Evolutionary conservation across 495 filamentous ascomycete species (phyloP).

Genomic region (Trypethelium eluteriae): DNA sequence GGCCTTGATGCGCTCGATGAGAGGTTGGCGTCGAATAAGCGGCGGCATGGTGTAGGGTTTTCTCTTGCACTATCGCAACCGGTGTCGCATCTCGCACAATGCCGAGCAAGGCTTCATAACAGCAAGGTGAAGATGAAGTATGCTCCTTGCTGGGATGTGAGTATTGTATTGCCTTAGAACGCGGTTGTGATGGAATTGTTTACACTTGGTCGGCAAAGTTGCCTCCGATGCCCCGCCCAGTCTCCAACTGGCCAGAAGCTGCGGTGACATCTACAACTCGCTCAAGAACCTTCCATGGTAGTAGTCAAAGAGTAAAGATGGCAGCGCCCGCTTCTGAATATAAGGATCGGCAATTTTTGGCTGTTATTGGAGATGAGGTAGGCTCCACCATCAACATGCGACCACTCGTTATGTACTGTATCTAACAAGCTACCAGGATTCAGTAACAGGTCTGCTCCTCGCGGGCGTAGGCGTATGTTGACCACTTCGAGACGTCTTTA

Average conservation of each 20-base stretch:
- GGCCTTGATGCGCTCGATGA: slow-evolving; percentile 65
- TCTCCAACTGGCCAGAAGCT: slow-evolving; percentile 9
- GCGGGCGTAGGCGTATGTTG: slow-evolving; percentile 84
- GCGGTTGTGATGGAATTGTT: background rate
- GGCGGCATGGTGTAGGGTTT: slow-evolving; percentile 49
- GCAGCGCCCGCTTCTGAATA: slow-evolving; percentile 49
- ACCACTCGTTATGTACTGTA: background rate
- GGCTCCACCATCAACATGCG: slow-evolving; percentile 39
- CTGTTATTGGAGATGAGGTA: slow-evolving; percentile 98
- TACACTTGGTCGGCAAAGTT: slow-evolving; percentile 6
- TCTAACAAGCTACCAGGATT: slow-evolving; percentile 51
- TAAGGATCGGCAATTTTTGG: slow-evolving; percentile 91
- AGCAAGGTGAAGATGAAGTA: background rate
- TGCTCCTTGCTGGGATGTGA: background rate
- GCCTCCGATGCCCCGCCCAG: background rate
- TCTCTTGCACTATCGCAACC: background rate
- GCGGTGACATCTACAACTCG: background rate
- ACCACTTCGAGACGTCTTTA: slow-evolving; percentile 7
- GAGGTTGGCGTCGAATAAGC: slow-evolving; percentile 70
- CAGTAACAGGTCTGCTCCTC: slow-evolving; percentile 86
- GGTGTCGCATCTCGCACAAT: background rate
- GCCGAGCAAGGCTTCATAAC: background rate
- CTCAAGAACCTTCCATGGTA: background rate
- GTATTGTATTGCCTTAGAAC: background rate
- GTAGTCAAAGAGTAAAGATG: slow-evolving; percentile 21